Percentiles rank a stretch among this genome's conserved stretches.
phyloP scores from a whole-genome alignment of 2,329 filamentous ascomycete genomes.

The Xylaria sp. region DNA sequence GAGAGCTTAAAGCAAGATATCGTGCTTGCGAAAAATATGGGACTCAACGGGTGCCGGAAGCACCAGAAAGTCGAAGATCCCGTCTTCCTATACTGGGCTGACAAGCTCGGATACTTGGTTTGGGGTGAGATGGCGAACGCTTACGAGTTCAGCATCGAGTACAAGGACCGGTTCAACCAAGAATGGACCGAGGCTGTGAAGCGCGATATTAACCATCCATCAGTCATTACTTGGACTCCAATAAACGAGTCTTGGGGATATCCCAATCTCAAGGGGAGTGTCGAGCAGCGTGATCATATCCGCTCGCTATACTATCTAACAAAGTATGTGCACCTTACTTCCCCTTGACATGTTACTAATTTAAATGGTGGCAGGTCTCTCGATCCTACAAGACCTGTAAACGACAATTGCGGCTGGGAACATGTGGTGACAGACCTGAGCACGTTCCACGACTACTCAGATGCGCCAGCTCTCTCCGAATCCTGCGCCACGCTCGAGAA shows the following conservation, averaged over 20 bases:
- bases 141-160: slow-evolving; percentile 70
- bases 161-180: slow-evolving; percentile 68
- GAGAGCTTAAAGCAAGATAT: slow-evolving; percentile 63
- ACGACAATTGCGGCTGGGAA: slow-evolving; percentile 79
- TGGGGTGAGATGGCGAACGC: slow-evolving; percentile 75
- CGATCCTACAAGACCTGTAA: slow-evolving; percentile 72
- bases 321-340: slow-evolving; percentile 58
- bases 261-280: slow-evolving; percentile 64
- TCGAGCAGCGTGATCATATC: slow-evolving; percentile 72
- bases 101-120: slow-evolving; percentile 69
- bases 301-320: slow-evolving; percentile 72
- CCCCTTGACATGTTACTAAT: slow-evolving; percentile 1
- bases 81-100: slow-evolving; percentile 70
- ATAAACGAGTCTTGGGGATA: slow-evolving; percentile 75
- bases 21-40: slow-evolving; percentile 67
- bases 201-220: slow-evolving; percentile 74
- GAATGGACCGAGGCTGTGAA: slow-evolving; percentile 73
- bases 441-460: slow-evolving; percentile 76
- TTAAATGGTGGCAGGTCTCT: slow-evolving; percentile 55
- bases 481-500: slow-evolving; percentile 64
- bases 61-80: slow-evolving; percentile 74
- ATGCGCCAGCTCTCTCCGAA: slow-evolving; percentile 64
- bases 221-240: slow-evolving; percentile 73
- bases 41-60: slow-evolving; percentile 73
- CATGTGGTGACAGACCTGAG: slow-evolving; percentile 72